phyloP scores from a whole-genome alignment of 768 basidiomycete species.

The Heimioporus sp. region DNA sequence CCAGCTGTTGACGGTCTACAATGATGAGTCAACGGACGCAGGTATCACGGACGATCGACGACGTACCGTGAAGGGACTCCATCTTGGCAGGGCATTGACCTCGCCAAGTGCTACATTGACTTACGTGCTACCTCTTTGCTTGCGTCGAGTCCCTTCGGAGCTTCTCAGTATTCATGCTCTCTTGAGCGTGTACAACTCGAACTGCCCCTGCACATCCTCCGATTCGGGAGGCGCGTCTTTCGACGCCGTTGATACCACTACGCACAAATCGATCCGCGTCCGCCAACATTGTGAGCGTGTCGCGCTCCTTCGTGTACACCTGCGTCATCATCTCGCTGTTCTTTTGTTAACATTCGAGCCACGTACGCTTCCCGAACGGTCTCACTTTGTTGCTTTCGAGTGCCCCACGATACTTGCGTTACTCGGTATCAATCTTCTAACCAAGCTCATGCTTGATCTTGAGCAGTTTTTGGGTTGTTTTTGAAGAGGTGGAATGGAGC shows the following conservation, averaged over 20 bases:
- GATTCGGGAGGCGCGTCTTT: conserved; percentile 57
- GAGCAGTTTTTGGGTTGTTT: conserved; percentile 89
- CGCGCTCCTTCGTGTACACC: conserved; percentile 84
- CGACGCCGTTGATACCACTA: conserved; percentile 13
- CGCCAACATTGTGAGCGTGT: conserved; percentile 72
- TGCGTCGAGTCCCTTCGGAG: conserved; percentile 66
- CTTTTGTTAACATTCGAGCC: conserved; percentile 78
- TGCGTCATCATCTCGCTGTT: conserved; percentile 68
- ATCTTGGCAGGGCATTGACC: conserved; percentile 79
- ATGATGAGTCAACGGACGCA: background rate
- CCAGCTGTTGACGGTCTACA: conserved; percentile 62
- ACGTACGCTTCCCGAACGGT: conserved; percentile 85
- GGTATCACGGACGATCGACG: too few relatives aligned
- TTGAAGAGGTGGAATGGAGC: conserved; percentile 89
- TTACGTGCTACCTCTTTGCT: conserved; percentile 67
- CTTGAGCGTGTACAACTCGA: conserved; percentile 77
- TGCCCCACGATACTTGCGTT: conserved; percentile 67
- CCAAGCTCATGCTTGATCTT: conserved; percentile 85
- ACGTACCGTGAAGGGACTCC: conserved; percentile 72
- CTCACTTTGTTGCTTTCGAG: conserved; percentile 74
- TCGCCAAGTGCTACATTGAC: conserved; percentile 72
- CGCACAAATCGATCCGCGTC: conserved; percentile 40
- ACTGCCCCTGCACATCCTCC: conserved; percentile 72
- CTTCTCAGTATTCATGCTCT: conserved; percentile 70
- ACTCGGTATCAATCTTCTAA: conserved; percentile 79